Evolutionary conservation across 2,329 filamentous ascomycete species (phyloP).

Genomic region (Paecilomyces fulvus): DNA sequence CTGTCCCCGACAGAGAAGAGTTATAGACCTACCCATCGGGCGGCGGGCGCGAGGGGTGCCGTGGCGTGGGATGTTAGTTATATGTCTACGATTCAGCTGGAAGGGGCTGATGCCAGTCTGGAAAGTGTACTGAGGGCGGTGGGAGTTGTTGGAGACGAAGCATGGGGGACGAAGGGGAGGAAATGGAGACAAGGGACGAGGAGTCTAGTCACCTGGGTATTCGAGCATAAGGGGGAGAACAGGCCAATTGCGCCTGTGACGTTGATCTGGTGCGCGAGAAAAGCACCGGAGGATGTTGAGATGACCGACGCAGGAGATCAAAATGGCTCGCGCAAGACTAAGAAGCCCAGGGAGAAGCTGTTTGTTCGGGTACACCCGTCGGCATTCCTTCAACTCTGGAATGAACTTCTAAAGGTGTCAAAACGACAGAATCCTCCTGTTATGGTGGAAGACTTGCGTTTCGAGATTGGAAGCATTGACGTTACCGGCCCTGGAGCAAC

Average conservation of each 20-base stretch:
- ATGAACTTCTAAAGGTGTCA: constrained; percentile 48
- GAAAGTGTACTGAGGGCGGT: constrained; percentile 58
- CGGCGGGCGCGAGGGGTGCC: constrained; percentile 64
- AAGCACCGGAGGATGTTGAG: constrained; percentile 21
- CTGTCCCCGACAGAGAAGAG: constrained; percentile 81
- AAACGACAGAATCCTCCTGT: constrained; percentile 56
- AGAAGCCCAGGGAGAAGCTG: constrained; percentile 43
- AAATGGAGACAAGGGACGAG: constrained; percentile 64
- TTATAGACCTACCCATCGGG: constrained; percentile 78
- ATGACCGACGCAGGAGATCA: constrained; percentile 23
- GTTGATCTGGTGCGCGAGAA: constrained; percentile 62
- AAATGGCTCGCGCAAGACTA: constrained; percentile 11
- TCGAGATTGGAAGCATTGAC: constrained; percentile 65
- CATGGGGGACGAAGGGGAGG: constrained; percentile 55
- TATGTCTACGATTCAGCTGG: constrained; percentile 73
- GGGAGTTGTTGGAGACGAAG: constrained; percentile 50
- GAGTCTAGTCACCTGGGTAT: constrained; percentile 49
- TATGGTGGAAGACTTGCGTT: constrained; percentile 57
- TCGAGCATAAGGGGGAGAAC: constrained; percentile 45
- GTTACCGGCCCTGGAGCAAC: constrained; percentile 66
- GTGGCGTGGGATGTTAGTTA: constrained; percentile 94
- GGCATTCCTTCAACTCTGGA: constrained; percentile 58
- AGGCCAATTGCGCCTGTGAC: constrained; percentile 63
- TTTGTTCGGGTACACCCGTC: constrained; percentile 77
- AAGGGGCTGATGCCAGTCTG: constrained; percentile 57